Base-by-base conservation (phyloP, 495 filamentous ascomycete genomes). In the Aspergillus sclerotiicarbonarius region DNA sequence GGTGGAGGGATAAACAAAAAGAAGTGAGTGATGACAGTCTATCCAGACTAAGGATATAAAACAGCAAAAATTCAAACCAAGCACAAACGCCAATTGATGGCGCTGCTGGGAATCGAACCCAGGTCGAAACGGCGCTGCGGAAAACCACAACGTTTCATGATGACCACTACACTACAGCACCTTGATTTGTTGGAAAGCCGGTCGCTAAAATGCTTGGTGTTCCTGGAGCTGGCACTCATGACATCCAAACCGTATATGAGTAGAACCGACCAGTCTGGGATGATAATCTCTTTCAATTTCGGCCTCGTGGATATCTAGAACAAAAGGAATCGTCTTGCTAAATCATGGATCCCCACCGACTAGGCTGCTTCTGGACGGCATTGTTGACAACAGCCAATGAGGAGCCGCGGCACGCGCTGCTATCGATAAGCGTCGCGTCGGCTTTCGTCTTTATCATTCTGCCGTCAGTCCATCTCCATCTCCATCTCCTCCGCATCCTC, bases 401-500 rank as follows among this genome's bases (percentile, higher is more conserved):
- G 10, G 20, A n/a, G 20, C 15, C 15, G 46, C 46, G 0, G 12
- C 46, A 49, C 46, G 39, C 30, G 43, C 41, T n/a, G 29, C 43
- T 53, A 51, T 51, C 49, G 62, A 65, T 63, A 59, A 51, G 61
- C 41, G 55, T 37, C 59, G 37, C 49, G 49, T 49, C 46, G 21
- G 20, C 18, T 15, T 49, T 30, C n/a, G n/a, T n/a, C 46, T 49
- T 49, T 49, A 15, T 49, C 20, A 10, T 30, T 30, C 20, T 30
- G 19, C 21, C n/a, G n/a, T 32, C 47, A n/a, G 10, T 58, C 43
- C 21, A 29, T 25, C 29, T 20, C 33, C 20, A 3, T n/a, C 43
- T 19, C 43, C 49, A 10, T 19, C 43, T 49, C 32, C 31, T 30
- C 20, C 16, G 54, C 29, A 32, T 32, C 46, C 2, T 32, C 29